Conservation (phyloP, 805 yeast genomes). For the Ogataea methylovora region DNA sequence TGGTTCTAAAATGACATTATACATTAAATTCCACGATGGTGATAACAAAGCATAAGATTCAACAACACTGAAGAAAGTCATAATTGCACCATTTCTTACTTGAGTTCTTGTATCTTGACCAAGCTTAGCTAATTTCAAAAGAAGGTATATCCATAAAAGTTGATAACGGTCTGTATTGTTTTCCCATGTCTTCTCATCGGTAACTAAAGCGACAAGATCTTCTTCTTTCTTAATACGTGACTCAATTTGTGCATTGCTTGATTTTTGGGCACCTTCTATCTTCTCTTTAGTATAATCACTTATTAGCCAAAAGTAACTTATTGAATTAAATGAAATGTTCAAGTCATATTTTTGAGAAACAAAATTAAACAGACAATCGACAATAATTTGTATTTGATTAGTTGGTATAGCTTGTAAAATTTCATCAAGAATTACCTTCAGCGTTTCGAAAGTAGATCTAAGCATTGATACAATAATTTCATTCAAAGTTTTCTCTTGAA, state of each 20-base stretch:
- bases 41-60: slow-evolving; percentile 59
- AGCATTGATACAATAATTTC: slow-evolving; percentile 46
- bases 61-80: slow-evolving; percentile 77
- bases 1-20: slow-evolving; percentile 50
- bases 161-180: slow-evolving; percentile 22
- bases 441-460: slow-evolving; percentile 69
- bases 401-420: slow-evolving; percentile 68
- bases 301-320: slow-evolving; percentile 86
- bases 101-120: slow-evolving; percentile 64
- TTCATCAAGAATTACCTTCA: slow-evolving; percentile 81
- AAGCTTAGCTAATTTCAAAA: slow-evolving; percentile 54
- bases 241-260: slow-evolving; percentile 7
- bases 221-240: slow-evolving; percentile 12
- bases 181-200: slow-evolving; percentile 5
- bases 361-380: slow-evolving; percentile 68
- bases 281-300: slow-evolving; percentile 61
- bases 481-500: slow-evolving; percentile 26
- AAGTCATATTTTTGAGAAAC: slow-evolving; percentile 65
- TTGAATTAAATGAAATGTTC: slow-evolving; percentile 85
- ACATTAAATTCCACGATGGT: slow-evolving; percentile 64
- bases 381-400: slow-evolving; percentile 51
- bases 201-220: slow-evolving; percentile 11
- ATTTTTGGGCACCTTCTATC: slow-evolving; percentile 8
- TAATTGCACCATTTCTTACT: slow-evolving; percentile 84
- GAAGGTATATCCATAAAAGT: slow-evolving; percentile 56